Evolutionary conservation across 2,329 filamentous ascomycete species (phyloP).

Genomic region (Bimuria novae-zelandiae): DNA sequence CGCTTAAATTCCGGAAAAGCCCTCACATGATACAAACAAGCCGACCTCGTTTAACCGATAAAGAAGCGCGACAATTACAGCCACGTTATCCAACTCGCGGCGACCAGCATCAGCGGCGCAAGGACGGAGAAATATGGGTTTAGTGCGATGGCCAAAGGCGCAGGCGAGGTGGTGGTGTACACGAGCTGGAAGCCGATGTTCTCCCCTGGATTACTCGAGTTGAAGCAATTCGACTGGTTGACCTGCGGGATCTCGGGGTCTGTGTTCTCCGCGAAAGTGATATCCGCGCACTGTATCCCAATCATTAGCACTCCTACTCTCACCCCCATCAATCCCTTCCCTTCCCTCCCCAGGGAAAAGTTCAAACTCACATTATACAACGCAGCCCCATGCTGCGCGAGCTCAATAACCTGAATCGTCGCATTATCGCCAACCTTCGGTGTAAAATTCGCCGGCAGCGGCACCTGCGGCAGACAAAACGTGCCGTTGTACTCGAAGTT

Average conservation of each 20-base stretch:
- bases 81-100: constrained; percentile 36
- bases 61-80: constrained; percentile 14
- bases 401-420: constrained; percentile 86
- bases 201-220: constrained; percentile 61
- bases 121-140: constrained; percentile 34
- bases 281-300: constrained; percentile 80
- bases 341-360: background rate
- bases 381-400: constrained; percentile 80
- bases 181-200: constrained; percentile 73
- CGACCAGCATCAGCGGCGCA: constrained; percentile 32
- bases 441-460: constrained; percentile 71
- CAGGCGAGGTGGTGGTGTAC: constrained; percentile 61
- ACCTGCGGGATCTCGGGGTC: constrained; percentile 69
- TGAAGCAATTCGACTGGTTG: constrained; percentile 85
- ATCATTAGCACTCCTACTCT: constrained; percentile 6
- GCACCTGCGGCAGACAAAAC: constrained; percentile 88
- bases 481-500: constrained; percentile 86
- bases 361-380: constrained; percentile 75
- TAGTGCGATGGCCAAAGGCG: constrained; percentile 27
- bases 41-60: background rate
- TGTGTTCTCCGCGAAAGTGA: constrained; percentile 81
- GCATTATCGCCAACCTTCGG: constrained; percentile 84
- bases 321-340: background rate
- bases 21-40: background rate
- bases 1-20: no score